Evolutionary conservation across 495 filamentous ascomycete species (phyloP).

Genomic region (Hypoxylon rickii): DNA sequence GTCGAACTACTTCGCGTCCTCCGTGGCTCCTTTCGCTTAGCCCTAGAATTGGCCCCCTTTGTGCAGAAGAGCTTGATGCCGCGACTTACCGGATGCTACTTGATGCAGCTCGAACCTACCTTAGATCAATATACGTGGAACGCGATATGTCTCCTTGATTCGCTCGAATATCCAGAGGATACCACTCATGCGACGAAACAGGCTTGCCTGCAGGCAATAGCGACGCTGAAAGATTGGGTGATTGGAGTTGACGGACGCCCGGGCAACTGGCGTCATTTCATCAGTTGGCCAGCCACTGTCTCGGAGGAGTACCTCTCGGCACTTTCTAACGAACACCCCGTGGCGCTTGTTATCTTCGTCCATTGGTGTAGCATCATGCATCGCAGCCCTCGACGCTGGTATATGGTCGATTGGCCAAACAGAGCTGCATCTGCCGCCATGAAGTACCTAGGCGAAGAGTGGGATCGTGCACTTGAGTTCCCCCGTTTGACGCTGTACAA

Average conservation of each 20-base stretch:
- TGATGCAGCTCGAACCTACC: neutral
- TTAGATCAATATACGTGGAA: conserved; percentile 2
- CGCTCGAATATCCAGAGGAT: conserved; percentile 9
- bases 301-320: conserved; percentile 20
- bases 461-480: conserved; percentile 14
- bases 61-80: conserved; percentile 18
- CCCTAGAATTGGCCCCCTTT: conserved; percentile 21
- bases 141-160: conserved; percentile 15
- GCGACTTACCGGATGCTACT: conserved; percentile 1
- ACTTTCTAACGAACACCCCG: conserved; percentile 15
- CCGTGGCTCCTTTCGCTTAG: conserved; percentile 19
- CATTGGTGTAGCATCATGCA: conserved; percentile 37
- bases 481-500: neutral
- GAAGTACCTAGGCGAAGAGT: conserved; percentile 22
- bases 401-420: conserved; percentile 26
- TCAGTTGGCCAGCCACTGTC: conserved; percentile 30
- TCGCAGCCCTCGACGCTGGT: conserved; percentile 29
- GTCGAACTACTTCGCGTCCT: conserved; percentile 24
- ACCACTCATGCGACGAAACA: conserved; percentile 3
- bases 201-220: conserved; percentile 20
- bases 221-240: conserved; percentile 22
- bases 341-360: conserved; percentile 29
- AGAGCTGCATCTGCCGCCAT: conserved; percentile 24
- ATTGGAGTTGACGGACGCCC: conserved; percentile 17
- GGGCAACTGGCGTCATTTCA: conserved; percentile 29